Evolutionary conservation across 768 basidiomycete species (phyloP).

Genomic region (Mycena amicta): DNA sequence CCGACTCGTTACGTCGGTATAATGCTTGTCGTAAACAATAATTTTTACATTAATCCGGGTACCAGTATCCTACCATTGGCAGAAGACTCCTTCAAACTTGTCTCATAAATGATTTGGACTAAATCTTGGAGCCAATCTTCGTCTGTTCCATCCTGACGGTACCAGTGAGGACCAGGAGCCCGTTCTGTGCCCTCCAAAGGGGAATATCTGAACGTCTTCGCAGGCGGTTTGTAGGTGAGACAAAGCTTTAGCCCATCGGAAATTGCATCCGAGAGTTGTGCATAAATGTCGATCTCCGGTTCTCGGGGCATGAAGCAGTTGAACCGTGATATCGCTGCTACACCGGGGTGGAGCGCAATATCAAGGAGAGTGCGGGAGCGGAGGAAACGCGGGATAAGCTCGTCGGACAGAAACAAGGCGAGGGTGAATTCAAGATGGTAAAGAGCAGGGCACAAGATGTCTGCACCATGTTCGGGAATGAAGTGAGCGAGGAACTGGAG

Average conservation of each 20-base stretch:
- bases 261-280: background rate
- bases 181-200: background rate
- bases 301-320: background rate
- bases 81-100: too few species aligned
- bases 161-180: too few species aligned
- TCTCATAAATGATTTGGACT: too few species aligned
- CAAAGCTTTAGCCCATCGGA: background rate
- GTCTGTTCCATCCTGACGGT: too few species aligned
- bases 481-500: background rate
- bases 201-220: background rate
- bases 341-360: background rate
- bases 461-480: too few species aligned
- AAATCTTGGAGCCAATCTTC: too few species aligned
- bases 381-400: background rate
- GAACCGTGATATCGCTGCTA: background rate
- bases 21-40: too few species aligned
- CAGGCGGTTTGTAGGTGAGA: background rate
- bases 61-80: too few species aligned
- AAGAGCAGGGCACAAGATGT: background rate
- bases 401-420: background rate
- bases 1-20: too few species aligned
- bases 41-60: too few species aligned
- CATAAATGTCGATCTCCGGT: background rate
- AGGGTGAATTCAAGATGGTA: background rate
- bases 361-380: background rate